Evolutionary conservation across 2,329 filamentous ascomycete genomes (phyloP).

Genomic region (Falciphora oryzae): DNA sequence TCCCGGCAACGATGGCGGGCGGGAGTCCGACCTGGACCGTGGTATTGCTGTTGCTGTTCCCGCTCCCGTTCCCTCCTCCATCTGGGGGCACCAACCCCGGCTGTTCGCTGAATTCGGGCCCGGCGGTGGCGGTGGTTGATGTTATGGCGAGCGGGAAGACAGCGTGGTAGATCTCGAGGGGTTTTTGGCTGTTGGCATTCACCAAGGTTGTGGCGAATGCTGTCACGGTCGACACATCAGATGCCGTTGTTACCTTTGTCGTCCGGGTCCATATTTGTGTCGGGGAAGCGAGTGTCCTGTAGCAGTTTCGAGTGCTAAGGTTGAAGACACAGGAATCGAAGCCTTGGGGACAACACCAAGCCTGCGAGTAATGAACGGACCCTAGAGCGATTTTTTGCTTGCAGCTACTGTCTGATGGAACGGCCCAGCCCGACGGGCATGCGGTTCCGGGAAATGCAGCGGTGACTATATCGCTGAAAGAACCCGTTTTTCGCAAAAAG

Average conservation of each 20-base stretch:
- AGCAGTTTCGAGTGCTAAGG: conserved; percentile 5
- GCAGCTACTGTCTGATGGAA: not conserved
- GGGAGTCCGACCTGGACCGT: not conserved
- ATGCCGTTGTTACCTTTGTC: not conserved
- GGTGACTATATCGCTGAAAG: conserved; percentile 1
- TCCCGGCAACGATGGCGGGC: conserved; percentile 6
- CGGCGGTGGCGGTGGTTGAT: not conserved
- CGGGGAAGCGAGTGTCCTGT: not conserved
- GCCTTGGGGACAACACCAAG: conserved; percentile 7
- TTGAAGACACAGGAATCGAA: not conserved
- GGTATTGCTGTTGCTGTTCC: not conserved
- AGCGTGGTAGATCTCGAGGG: not conserved
- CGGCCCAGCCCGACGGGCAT: conserved; percentile 8
- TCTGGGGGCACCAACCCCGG: not conserved
- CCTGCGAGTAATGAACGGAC: not conserved
- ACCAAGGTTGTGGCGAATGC: not conserved
- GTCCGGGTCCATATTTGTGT: conserved; percentile 2
- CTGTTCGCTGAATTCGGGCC: not conserved
- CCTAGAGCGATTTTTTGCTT: not conserved
- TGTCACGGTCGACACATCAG: not conserved
- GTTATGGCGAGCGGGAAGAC: conserved; percentile 7
- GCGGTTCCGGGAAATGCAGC: conserved; percentile 6
- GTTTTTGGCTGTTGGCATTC: not conserved
- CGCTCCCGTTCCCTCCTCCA: not conserved
- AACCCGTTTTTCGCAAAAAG: not conserved